Evolutionary conservation across 176 grass and related monocot genomes (phyloP), one percentile per base, ranked within the genome.

Genomic region (Paspalum vaginatum): DNA sequence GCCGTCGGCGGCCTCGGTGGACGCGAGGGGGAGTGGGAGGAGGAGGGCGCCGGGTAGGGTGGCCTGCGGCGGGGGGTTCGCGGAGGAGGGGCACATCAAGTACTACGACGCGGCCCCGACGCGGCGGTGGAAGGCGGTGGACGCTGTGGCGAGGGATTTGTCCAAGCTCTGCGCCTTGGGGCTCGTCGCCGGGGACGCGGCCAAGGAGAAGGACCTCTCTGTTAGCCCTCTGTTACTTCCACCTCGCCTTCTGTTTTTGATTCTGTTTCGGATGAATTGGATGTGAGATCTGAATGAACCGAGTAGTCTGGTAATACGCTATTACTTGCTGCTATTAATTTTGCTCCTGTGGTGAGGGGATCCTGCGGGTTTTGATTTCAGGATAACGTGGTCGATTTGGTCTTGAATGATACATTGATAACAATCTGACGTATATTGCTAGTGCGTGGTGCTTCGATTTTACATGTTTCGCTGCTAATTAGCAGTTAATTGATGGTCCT

Each of bases 131-230:
- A 84, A 79, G 81, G 70, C 76, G 61, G 75, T 84, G 81, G n/a
- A 88, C 75, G 69, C 69, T 9, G 87, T 61, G 70, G 81, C 81
- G 54, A 75, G 54, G 81, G 81, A 70, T 45, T 62, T 84, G 7
- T 56, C 7, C 18, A 84, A 38, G 87, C 13, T 88, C 24, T 38
- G 76, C 6, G 37, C 70, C 38, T 75, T 84, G n/a, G n/a, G n/a
- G 43, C 53, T 84, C 24, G 87, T 75, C 24, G 24, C 81, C 2
- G 53, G 81, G 3, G 76, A 88, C 10, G 54, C 70, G 2, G 62
- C 54, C 54, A 88, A 84, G 70, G 87, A 88, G 81, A 88, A 69
- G 39, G 72, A 80, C 15, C 87, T 88, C 38, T 61, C 70, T 45
- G 87, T 88, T 24, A 84, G 46, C 18, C 6, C 26, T 37, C 42